phyloP scores from a whole-genome alignment of 164 flowering plant genomes.

The Aristolochia californica region DNA sequence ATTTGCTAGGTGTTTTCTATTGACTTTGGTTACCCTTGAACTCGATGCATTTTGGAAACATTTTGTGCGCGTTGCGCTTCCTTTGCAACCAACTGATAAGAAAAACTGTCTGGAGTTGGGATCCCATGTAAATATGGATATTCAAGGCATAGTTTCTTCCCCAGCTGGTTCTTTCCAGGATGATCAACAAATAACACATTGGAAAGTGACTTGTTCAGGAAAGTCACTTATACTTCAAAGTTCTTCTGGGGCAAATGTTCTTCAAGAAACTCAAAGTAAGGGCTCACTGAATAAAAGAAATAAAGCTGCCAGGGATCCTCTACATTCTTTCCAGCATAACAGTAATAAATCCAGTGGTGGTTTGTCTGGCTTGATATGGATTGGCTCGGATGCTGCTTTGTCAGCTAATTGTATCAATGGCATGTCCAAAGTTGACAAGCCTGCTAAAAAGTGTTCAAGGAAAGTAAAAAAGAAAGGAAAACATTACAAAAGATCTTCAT shows the following conservation, averaged over 20 bases:
- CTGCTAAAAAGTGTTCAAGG: constrained; percentile 18
- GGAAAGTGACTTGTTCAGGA: constrained; percentile 9
- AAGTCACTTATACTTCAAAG: constrained; percentile 14
- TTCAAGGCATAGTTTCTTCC: constrained; percentile 14
- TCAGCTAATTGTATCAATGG: constrained; percentile 14
- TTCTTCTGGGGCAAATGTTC: constrained; percentile 16
- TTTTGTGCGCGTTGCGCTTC: constrained; percentile 17
- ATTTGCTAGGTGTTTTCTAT: constrained; percentile 23
- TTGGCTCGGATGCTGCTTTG: constrained; percentile 11
- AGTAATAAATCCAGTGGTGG: constrained; percentile 5
- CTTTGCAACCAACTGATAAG: constrained; percentile 13
- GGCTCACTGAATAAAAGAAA: constrained; percentile 9
- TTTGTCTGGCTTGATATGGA: constrained; percentile 15
- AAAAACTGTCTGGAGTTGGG: constrained; percentile 13
- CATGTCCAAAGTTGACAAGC: constrained; percentile 13
- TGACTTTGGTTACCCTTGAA: constrained; percentile 14
- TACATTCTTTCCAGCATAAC: constrained; percentile 11
- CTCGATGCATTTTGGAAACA: constrained; percentile 19
- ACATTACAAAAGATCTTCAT: constrained; percentile 19
- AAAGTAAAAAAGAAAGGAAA: constrained; percentile 37
- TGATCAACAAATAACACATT: constrained; percentile 11
- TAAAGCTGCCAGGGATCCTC: constrained; percentile 14
- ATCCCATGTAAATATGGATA: constrained; percentile 20
- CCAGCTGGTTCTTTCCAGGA: constrained; percentile 11
- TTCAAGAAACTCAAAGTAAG: constrained; percentile 12